A percentile compares a stretch with the other conserved stretches of the same genome.
These are phyloP conservation scores for Lachnellula arida DNA, from an alignment of 2,329 filamentous ascomycete genomes.

Conservation along the genomic window DNA sequence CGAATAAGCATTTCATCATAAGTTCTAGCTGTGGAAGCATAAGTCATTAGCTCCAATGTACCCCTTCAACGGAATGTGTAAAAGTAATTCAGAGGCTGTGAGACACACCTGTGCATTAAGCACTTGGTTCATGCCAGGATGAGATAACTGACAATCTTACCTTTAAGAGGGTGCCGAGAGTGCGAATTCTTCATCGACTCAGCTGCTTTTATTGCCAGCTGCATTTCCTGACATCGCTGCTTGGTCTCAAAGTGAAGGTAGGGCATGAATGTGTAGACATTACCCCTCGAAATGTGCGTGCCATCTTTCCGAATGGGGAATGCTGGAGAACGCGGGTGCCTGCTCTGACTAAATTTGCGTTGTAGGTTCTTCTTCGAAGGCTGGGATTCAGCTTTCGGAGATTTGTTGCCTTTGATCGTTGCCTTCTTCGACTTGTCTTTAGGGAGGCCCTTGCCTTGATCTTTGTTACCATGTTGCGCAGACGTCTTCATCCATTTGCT, in stretches of 20 bases:
- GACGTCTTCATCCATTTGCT: constrained; percentile 10
- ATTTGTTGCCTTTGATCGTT: constrained; percentile 19
- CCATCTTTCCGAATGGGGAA: constrained; percentile 14
- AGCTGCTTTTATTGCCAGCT: constrained; percentile 24
- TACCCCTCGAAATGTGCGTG: constrained; percentile 12
- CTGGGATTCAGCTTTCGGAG: constrained; percentile 16
- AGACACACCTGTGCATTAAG: too few relatives aligned
- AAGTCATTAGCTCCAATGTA: too few relatives aligned
- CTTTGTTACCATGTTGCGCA: constrained; percentile 10
- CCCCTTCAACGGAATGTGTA: too few relatives aligned
- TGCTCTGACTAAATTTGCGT: constrained; percentile 10
- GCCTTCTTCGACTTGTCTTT: constrained; percentile 22
- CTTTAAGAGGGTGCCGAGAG: constrained; percentile 11
- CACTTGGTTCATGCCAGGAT: too few relatives aligned
- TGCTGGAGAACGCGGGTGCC: constrained; percentile 6
- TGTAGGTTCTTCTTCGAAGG: constrained; percentile 14
- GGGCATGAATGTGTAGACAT: constrained; percentile 25
- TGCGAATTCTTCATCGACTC: constrained; percentile 14
- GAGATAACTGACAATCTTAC: too few relatives aligned
- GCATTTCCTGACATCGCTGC: constrained; percentile 22
- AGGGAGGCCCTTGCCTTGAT: constrained; percentile 8
- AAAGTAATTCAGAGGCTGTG: too few relatives aligned
- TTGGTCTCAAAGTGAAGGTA: constrained; percentile 27
- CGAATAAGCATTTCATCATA: constrained; percentile 29
- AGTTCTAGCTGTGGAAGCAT: constrained; percentile 6